A percentile compares a stretch with the other conserved stretches of the same genome.
phyloP scores from a whole-genome alignment of 345 rosid genomes.

The Arabis alpina region DNA sequence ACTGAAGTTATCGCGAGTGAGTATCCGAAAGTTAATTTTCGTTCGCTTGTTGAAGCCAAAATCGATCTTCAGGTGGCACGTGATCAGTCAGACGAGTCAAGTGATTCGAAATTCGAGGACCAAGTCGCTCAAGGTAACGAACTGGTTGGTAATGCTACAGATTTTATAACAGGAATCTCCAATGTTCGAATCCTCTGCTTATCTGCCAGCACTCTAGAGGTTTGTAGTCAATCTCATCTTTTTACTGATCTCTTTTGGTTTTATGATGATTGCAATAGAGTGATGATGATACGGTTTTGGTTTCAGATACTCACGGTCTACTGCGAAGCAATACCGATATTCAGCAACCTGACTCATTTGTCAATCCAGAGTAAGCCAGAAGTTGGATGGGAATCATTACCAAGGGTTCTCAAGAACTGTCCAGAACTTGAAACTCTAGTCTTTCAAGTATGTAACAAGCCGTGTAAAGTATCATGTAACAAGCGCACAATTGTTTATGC shows the following conservation, averaged over 20 bases:
- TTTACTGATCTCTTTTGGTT: not conserved
- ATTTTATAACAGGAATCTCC: not conserved
- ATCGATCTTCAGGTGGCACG: not conserved
- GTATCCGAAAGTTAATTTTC: conserved; percentile 5
- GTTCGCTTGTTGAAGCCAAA: conserved; percentile 24
- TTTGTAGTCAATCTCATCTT: conserved; percentile 6
- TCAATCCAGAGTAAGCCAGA: conserved; percentile 6
- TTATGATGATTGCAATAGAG: not conserved
- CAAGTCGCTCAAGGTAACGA: not conserved
- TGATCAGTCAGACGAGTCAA: not conserved
- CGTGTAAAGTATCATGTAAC: no score
- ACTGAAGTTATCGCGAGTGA: no score
- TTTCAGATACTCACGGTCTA: conserved; percentile 7
- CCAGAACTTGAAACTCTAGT: conserved; percentile 3
- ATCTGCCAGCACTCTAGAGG: conserved; percentile 1
- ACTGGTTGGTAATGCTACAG: not conserved
- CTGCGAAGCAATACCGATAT: conserved; percentile 11
- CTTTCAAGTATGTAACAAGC: conserved; percentile 1
- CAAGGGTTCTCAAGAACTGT: conserved; percentile 7
- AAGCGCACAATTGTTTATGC: not conserved
- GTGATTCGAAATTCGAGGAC: not conserved
- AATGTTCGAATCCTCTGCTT: conserved; percentile 11
- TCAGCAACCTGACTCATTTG: conserved; percentile 5
- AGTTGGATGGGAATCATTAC: conserved; percentile 19
- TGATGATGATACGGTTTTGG: not conserved